Base-by-base conservation (phyloP, 1,284 basidiomycete genomes). In the Violaceomyces palustris region DNA sequence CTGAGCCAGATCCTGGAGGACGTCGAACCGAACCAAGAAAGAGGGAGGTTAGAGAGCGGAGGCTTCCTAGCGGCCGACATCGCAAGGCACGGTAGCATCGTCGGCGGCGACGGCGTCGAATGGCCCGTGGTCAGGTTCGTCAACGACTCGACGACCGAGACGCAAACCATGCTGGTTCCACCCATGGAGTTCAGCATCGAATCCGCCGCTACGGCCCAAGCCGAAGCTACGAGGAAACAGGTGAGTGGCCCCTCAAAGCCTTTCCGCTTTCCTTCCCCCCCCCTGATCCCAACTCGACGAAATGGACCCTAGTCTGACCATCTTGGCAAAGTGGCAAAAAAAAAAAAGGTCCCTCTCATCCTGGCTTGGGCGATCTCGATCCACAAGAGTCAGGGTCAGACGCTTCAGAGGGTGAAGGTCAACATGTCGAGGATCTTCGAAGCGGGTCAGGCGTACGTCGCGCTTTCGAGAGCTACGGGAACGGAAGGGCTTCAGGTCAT, bases 391-490 rank as follows among this genome's bases (percentile, higher is more conserved):
- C 42, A 45, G 29, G 42, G 42, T 17, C 42, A 45, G 24, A 45
- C 45, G 17, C 39, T 47, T 12, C 26, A 24, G 4, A 22, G 35
- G 9, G 29, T 25, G 33, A 42, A 36, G 21, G 34, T 48, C 22
- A 39, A 48, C 18, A 25, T 48, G 9, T 14, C 21, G 12, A 24
- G 32, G n/a, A 35, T 42, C 9, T 48, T 48, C 19, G 45, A 48
- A 30, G 32, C 28, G 21, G 45, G 39, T 29, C 88, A 88, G 78
- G 88, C 88, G 29, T 94, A 96, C 65, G 90, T 94, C 26, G 91
- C 92, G 0, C 78, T 96, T 14, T 93, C 90, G 15, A 87, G 92
- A 29, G 92, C 92, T 2, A 92, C 90, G 0, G 84, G 83, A 5
- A 76, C 96, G 34, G 83, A 89, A 5, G 87, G 89, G 1, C 78